Conservation (phyloP, 805 yeast species). For the Hanseniaspora pseudoguilliermondii region DNA sequence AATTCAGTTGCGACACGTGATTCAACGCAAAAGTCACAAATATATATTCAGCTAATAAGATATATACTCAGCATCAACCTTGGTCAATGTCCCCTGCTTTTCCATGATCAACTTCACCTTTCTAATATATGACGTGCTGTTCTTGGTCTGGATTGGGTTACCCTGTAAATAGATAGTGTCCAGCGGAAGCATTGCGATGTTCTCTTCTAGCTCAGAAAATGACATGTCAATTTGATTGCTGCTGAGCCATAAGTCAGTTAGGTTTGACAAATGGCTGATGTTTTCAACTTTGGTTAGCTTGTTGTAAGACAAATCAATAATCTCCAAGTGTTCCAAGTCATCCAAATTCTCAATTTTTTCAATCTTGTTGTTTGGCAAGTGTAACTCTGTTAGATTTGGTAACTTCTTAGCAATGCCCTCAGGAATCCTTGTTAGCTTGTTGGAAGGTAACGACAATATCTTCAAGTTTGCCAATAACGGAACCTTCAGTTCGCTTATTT, state of each 20-base stretch:
- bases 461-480: constrained; percentile 46
- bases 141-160: constrained; percentile 66
- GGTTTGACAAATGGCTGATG: constrained; percentile 46
- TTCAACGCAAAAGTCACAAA: not conserved
- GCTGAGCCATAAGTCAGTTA: constrained; percentile 93
- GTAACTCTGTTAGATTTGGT: constrained; percentile 66
- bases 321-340: constrained; percentile 48
- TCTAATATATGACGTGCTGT: constrained; percentile 73
- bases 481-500: constrained; percentile 51
- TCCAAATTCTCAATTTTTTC: constrained; percentile 66
- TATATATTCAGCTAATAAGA: not conserved
- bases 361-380: constrained; percentile 75
- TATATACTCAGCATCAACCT: constrained; percentile 83
- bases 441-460: constrained; percentile 79
- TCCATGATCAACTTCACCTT: constrained; percentile 57
- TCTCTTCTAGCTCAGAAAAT: constrained; percentile 55
- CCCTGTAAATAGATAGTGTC: constrained; percentile 91
- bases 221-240: constrained; percentile 50
- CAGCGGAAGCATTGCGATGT: constrained; percentile 51
- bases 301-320: constrained; percentile 75
- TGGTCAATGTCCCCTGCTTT: constrained; percentile 49
- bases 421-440: constrained; percentile 63
- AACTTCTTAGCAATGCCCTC: constrained; percentile 52
- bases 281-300: constrained; percentile 48
- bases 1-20: not conserved